These are phyloP conservation scores for Aspergillus flavus DNA, from an alignment of 2,329 filamentous ascomycete species.

Conservation along the genomic window DNA sequence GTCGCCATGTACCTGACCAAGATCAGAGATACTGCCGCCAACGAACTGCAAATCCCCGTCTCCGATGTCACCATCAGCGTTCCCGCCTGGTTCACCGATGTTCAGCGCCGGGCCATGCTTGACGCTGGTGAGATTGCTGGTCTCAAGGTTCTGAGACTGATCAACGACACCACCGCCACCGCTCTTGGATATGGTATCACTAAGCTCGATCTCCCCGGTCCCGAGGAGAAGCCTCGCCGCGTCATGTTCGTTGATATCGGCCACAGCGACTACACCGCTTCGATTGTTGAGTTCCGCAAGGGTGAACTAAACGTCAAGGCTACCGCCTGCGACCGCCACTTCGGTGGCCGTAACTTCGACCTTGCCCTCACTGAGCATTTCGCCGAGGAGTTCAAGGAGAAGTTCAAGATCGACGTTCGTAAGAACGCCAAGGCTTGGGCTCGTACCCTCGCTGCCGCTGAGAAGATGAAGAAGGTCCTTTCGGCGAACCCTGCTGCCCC, in stretches of 20 bases:
- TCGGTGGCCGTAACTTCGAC: conserved; percentile 97
- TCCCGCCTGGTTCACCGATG: conserved; percentile 95
- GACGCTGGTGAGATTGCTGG: conserved; percentile 93
- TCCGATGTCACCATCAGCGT: conserved; percentile 92
- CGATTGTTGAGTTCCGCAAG: conserved; percentile 95
- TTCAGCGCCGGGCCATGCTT: conserved; percentile 84
- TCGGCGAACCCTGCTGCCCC: conserved; percentile 93
- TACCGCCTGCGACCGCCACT: conserved; percentile 91
- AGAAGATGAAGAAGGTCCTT: conserved; percentile 98
- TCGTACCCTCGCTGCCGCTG: conserved; percentile 82
- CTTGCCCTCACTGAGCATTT: conserved; percentile 93
- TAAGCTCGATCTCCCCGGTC: conserved; percentile 85
- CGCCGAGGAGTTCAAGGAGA: conserved; percentile 92
- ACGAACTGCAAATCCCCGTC: conserved; percentile 87
- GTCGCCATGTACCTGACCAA: conserved; percentile 95
- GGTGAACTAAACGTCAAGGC: conserved; percentile 93
- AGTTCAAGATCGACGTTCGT: conserved; percentile 95
- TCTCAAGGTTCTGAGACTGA: conserved; percentile 86
- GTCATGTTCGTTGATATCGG: conserved; percentile 94
- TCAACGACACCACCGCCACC: conserved; percentile 97
- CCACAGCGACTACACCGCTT: conserved; percentile 92
- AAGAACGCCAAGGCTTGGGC: conserved; percentile 86
- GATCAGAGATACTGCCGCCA: conserved; percentile 83
- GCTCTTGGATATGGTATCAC: conserved; percentile 97
- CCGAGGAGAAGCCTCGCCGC: conserved; percentile 88